phyloP scores from a whole-genome alignment of 768 basidiomycete genomes.

The Filobasidium floriforme region DNA sequence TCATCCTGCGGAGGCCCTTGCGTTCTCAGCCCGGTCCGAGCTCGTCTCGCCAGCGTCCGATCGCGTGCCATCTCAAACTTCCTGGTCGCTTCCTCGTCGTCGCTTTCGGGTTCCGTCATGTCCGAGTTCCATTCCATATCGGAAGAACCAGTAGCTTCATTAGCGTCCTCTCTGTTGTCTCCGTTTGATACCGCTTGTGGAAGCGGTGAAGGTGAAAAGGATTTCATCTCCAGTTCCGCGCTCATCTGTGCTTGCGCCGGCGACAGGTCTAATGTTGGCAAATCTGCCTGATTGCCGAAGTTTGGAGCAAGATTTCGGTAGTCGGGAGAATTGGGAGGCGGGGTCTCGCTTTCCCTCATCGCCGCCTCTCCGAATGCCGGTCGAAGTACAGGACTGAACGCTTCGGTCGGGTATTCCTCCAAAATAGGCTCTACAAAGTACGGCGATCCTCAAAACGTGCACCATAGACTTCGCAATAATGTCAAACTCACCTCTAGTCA shows the following conservation, averaged over 20 bases:
- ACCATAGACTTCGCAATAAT: neutral
- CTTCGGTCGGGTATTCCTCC: neutral
- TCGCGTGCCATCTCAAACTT: neutral
- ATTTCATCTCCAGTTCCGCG: neutral
- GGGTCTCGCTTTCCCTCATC: constrained; percentile 2
- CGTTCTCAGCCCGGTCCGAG: neutral
- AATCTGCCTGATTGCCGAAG: neutral
- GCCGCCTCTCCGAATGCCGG: neutral
- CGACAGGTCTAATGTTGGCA: neutral
- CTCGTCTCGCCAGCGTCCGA: neutral
- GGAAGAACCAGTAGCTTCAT: neutral
- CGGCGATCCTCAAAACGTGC: neutral
- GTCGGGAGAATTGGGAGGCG: neutral
- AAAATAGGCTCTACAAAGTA: neutral
- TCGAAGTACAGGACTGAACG: neutral
- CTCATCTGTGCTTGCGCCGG: constrained; percentile 1
- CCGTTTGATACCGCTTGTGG: neutral
- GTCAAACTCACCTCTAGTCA: neutral
- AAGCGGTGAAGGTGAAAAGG: neutral
- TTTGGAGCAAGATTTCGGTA: too few relatives aligned
- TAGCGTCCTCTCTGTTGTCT: neutral
- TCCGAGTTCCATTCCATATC: constrained; percentile 1
- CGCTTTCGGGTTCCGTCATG: constrained; percentile 6
- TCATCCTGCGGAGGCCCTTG: neutral
- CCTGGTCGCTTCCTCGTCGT: neutral